Conservation (phyloP, 148 eudicot species). For the Hydrangea macrophylla region DNA sequence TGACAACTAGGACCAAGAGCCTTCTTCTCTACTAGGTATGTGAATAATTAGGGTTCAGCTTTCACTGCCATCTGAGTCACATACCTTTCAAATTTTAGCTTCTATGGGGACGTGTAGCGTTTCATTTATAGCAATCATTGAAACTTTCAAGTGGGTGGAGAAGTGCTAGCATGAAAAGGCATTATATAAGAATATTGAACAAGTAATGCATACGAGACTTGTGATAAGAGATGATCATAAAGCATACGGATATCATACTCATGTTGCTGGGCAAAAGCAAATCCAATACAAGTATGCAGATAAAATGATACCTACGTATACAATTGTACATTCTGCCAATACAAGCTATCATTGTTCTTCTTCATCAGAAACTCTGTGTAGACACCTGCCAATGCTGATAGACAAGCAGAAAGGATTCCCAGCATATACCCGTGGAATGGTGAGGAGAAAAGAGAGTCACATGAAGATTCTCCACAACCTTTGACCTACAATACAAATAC, state of each 20-base stretch:
- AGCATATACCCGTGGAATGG: slow-evolving; percentile 93
- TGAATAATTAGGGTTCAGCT: too few species aligned
- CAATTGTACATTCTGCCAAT: slow-evolving; percentile 96
- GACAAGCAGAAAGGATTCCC: slow-evolving; percentile 89
- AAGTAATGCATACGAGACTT: too few species aligned
- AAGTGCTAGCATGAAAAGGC: neutral
- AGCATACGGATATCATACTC: neutral
- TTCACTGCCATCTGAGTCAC: too few species aligned
- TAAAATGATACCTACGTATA: slow-evolving; percentile 70
- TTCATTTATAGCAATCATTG: neutral
- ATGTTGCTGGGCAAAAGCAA: neutral
- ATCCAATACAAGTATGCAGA: slow-evolving; percentile 6
- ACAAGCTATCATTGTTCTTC: slow-evolving; percentile 89
- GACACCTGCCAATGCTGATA: slow-evolving; percentile 94
- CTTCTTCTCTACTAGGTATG: too few species aligned
- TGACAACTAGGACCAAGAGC: too few species aligned
- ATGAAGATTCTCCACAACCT: slow-evolving; percentile 89
- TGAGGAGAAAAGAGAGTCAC: slow-evolving; percentile 85
- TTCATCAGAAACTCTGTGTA: slow-evolving; percentile 97
- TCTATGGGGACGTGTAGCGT: neutral
- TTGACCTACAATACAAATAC: slow-evolving; percentile 58
- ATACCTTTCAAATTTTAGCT: too few species aligned
- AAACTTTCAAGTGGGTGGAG: neutral
- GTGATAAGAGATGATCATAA: neutral
- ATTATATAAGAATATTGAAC: too few species aligned